phyloP scores from a whole-genome alignment of 2,329 filamentous ascomycete genomes.

The Phoma sp. region DNA sequence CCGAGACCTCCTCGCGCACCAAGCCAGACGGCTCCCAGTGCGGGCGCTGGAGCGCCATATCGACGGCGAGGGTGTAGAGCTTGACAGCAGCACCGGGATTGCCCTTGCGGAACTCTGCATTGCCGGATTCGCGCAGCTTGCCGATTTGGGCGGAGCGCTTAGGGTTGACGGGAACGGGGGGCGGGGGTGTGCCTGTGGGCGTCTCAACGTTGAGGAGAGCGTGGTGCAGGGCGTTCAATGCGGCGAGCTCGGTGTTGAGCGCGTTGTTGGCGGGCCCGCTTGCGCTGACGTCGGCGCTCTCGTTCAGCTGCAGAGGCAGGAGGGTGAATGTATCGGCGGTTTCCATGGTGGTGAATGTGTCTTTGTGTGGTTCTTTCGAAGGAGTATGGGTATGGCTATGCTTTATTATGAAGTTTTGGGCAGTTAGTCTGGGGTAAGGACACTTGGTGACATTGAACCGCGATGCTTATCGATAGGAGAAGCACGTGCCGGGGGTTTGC shows the following conservation, averaged over 20 bases:
- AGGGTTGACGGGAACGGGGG: constrained; percentile 88
- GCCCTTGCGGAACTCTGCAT: constrained; percentile 79
- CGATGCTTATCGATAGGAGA: constrained; percentile 11
- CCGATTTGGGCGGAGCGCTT: constrained; percentile 86
- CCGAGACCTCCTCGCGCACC: constrained; percentile 81
- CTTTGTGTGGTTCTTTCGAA: not conserved
- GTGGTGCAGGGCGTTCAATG: constrained; percentile 81
- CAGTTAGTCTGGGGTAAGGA: constrained; percentile 12
- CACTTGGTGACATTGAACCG: constrained; percentile 17
- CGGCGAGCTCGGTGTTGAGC: constrained; percentile 60
- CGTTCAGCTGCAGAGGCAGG: constrained; percentile 81
- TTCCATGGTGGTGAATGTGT: constrained; percentile 38
- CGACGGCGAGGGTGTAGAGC: constrained; percentile 83
- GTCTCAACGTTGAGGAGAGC: constrained; percentile 69
- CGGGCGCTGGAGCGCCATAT: constrained; percentile 84
- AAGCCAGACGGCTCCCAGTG: constrained; percentile 86
- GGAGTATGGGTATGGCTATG: not conserved
- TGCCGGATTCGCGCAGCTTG: constrained; percentile 90
- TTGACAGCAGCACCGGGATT: constrained; percentile 76
- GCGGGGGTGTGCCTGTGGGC: constrained; percentile 73
- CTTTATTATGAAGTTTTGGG: not conserved
- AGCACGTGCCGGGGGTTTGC: not conserved
- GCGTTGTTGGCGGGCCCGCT: constrained; percentile 47
- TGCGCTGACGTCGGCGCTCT: constrained; percentile 69
- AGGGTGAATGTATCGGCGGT: constrained; percentile 73